phyloP scores from a whole-genome alignment of 2,329 filamentous ascomycete species.

The Alternaria consortialis region DNA sequence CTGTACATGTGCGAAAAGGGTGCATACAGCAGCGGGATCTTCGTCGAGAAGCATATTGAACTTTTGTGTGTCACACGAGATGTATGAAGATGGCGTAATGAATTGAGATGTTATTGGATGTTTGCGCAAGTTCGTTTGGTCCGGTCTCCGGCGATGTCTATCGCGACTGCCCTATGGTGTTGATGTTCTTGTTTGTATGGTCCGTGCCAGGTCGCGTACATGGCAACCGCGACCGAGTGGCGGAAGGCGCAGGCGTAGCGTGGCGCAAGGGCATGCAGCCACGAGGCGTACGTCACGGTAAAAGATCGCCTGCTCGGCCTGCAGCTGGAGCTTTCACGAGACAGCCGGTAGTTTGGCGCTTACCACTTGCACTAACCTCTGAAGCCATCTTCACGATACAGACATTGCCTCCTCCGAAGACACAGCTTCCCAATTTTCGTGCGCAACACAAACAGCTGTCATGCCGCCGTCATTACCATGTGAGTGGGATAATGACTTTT shows the following conservation, averaged over 20 bases:
- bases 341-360: slow-evolving; percentile 12
- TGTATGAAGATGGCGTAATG: not conserved
- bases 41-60: slow-evolving; percentile 90
- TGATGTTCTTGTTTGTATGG: slow-evolving; percentile 44
- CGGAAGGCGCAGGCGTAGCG: slow-evolving; percentile 18
- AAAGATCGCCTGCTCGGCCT: slow-evolving; percentile 20
- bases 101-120: not conserved
- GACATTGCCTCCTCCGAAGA: not conserved
- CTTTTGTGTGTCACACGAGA: slow-evolving; percentile 10
- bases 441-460: slow-evolving; percentile 12
- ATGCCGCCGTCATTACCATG: slow-evolving; percentile 52
- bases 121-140: not conserved
- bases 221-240: slow-evolving; percentile 39
- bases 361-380: not conserved
- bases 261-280: slow-evolving; percentile 20
- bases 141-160: slow-evolving; percentile 9
- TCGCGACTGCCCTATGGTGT: slow-evolving; percentile 36
- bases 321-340: slow-evolving; percentile 33
- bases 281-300: slow-evolving; percentile 48
- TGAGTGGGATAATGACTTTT: slow-evolving; percentile 30
- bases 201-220: slow-evolving; percentile 35
- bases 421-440: not conserved
- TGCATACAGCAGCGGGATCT: slow-evolving; percentile 81
- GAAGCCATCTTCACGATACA: not conserved
- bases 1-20: slow-evolving; percentile 1